These are phyloP conservation scores for Patellaria atrata DNA, from an alignment of 495 filamentous ascomycete genomes.

Conservation along the genomic window DNA sequence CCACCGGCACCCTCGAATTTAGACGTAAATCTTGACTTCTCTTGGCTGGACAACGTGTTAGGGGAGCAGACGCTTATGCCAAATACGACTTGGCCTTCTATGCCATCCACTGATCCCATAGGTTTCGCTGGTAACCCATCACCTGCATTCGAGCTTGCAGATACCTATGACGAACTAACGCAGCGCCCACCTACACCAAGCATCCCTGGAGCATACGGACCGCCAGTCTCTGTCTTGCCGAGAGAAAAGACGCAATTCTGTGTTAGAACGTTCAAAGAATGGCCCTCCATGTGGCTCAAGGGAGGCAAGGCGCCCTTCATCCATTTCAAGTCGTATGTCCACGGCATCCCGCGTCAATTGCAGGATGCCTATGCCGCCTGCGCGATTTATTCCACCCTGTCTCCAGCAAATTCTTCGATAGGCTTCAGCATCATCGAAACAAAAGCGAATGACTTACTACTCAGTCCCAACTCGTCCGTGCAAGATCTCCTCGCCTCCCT, in stretches of 20 bases:
- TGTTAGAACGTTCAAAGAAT: slow-evolving; percentile 12
- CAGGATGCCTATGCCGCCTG: slow-evolving; percentile 17
- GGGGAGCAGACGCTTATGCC: too few species aligned
- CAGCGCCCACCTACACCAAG: too few species aligned
- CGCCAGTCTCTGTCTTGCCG: too few species aligned
- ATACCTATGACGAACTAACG: too few species aligned
- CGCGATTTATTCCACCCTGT: slow-evolving; percentile 15
- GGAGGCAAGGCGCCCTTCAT: slow-evolving; percentile 18
- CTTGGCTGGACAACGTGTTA: slow-evolving; percentile 14
- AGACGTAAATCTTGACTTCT: too few species aligned
- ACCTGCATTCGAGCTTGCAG: too few species aligned
- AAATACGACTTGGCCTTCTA: too few species aligned
- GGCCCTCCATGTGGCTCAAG: slow-evolving; percentile 14
- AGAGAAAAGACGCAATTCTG: slow-evolving; percentile 9
- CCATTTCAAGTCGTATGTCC: slow-evolving; percentile 6
- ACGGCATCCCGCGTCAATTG: slow-evolving; percentile 9
- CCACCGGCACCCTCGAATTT: slow-evolving; percentile 9
- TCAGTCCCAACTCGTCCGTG: slow-evolving; percentile 5
- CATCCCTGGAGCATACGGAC: too few species aligned
- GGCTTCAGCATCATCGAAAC: slow-evolving; percentile 16
- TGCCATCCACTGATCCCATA: too few species aligned
- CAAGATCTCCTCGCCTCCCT: slow-evolving; percentile 27
- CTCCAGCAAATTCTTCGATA: slow-evolving; percentile 6
- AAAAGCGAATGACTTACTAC: slow-evolving; percentile 12
- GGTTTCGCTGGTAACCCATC: too few species aligned